Base-by-base conservation (phyloP, 1,284 basidiomycete species). In the Ganoderma leucocontextum region DNA sequence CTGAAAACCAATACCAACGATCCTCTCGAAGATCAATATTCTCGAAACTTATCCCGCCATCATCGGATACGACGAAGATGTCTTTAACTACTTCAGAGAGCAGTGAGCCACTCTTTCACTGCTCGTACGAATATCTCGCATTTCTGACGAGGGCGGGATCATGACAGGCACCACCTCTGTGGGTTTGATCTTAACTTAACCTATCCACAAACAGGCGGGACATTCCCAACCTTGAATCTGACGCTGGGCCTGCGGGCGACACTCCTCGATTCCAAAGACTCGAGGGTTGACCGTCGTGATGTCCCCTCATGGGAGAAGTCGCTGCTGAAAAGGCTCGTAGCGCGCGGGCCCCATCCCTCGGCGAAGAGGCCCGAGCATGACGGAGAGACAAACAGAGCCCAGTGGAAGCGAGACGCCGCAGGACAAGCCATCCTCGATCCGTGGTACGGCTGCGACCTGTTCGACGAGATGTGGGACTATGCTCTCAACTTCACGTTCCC, bases 1-100 rank as follows among this genome's bases (percentile, higher is more conserved):
- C 13, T 25, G 13, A 6, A 13, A 29, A 35, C 44, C 25, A n/a
- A 1, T 10, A 10, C 7, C 10, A 2, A 58, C 5, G 35, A 12
- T 25, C 10, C 6, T 2, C 49, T 52, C 4, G 47, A 25, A 89
- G 88, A 73, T 87, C 53, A 84, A 77, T 65, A 81, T 90, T 44
- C 78, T 92, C 15, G 86, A 91, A 78, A 92, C 91, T 5, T 90
- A 87, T 74, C 91, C 91, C 1, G 91, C 91, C 76, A 77, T 92
- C 44, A 91, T 92, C 61, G 87, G 86, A 44, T 92, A 90, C 72
- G 88, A 92, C 72, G 78, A 82, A 49, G 84, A 86, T 19, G 88
- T 91, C 7, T 88, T 86, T 75, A 82, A 87, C 67, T 90, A 90
- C 75, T 91, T 92, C 78, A 84, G 85, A 73, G 81, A 86, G 73